A percentile compares a stretch with the other conserved stretches of the same genome.
These are phyloP conservation scores for Cryptosporidium meleagridis DNA, from an alignment of 169 alveolate species.

Conservation along the genomic window DNA sequence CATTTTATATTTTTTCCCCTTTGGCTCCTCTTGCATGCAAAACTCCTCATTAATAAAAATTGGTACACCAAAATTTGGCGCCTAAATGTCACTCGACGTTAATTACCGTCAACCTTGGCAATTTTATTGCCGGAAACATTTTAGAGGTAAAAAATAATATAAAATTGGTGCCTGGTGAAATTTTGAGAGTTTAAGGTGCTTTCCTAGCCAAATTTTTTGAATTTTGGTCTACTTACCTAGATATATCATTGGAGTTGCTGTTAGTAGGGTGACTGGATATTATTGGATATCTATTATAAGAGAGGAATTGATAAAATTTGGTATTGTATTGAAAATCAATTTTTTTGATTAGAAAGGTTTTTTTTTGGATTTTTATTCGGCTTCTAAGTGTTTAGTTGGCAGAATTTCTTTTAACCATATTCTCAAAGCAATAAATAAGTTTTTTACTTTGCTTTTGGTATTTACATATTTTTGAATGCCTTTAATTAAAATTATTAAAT, in stretches of 20 bases:
- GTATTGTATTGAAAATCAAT: not conserved
- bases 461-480: conserved; percentile 14
- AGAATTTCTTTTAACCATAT: not conserved
- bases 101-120: conserved; percentile 48
- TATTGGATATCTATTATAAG: not conserved
- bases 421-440: not conserved
- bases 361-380: not conserved
- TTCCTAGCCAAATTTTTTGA: not conserved
- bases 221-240: not conserved
- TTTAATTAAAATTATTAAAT: not conserved
- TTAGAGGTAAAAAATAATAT: not conserved
- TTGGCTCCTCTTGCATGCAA: conserved; percentile 15
- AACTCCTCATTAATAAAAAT: not conserved
- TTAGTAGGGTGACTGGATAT: not conserved
- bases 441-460: not conserved
- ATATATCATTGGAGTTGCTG: not conserved
- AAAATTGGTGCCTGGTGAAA: not conserved
- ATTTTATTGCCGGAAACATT: not conserved
- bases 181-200: not conserved
- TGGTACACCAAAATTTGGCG: conserved; percentile 35
- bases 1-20: not conserved
- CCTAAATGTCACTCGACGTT: conserved; percentile 70
- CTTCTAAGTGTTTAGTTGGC: not conserved
- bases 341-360: not conserved
- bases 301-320: not conserved